Conservation (phyloP, 2,329 filamentous ascomycete species). For the Exophiala calicioides region DNA sequence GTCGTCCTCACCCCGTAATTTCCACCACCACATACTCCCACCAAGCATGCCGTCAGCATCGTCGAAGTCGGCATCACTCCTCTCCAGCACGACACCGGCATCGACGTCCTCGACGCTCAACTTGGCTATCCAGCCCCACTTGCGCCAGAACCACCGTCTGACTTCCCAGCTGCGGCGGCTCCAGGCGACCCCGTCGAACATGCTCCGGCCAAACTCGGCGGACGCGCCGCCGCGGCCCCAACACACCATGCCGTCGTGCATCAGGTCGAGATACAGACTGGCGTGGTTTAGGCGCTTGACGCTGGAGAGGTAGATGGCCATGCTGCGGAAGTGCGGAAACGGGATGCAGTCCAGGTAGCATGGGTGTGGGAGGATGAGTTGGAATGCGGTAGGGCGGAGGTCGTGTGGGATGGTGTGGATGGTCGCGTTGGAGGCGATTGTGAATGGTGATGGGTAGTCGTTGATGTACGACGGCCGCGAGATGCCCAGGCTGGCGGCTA, state of each 20-base stretch:
- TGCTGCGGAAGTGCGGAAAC: slow-evolving; percentile 24
- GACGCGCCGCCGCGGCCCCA: slow-evolving; percentile 38
- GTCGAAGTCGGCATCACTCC: slow-evolving; percentile 27
- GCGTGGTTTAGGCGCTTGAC: slow-evolving; percentile 37
- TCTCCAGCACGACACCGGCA: slow-evolving; percentile 31
- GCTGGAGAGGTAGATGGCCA: slow-evolving; percentile 24
- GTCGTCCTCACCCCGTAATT: slow-evolving; percentile 13
- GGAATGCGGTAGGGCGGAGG: slow-evolving; percentile 18
- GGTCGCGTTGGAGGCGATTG: slow-evolving; percentile 12
- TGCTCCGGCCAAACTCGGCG: slow-evolving; percentile 33
- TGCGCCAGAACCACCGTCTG: slow-evolving; percentile 47
- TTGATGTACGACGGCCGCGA: slow-evolving; percentile 21
- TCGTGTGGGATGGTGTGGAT: slow-evolving; percentile 17
- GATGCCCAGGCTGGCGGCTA: slow-evolving; percentile 22
- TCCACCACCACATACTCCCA: slow-evolving; percentile 25
- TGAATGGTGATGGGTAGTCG: slow-evolving; percentile 26
- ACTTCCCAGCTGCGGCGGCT: slow-evolving; percentile 50
- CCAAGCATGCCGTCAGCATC: slow-evolving; percentile 25
- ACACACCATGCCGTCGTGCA: slow-evolving; percentile 40
- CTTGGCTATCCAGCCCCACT: slow-evolving; percentile 42
- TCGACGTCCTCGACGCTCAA: slow-evolving; percentile 42
- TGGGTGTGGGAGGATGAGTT: slow-evolving; percentile 23
- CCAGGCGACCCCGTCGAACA: slow-evolving; percentile 43
- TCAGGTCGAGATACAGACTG: slow-evolving; percentile 41
- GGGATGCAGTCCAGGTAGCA: slow-evolving; percentile 26